Conservation (phyloP, 164 flowering plant species). For the Stephania cephalantha region DNA sequence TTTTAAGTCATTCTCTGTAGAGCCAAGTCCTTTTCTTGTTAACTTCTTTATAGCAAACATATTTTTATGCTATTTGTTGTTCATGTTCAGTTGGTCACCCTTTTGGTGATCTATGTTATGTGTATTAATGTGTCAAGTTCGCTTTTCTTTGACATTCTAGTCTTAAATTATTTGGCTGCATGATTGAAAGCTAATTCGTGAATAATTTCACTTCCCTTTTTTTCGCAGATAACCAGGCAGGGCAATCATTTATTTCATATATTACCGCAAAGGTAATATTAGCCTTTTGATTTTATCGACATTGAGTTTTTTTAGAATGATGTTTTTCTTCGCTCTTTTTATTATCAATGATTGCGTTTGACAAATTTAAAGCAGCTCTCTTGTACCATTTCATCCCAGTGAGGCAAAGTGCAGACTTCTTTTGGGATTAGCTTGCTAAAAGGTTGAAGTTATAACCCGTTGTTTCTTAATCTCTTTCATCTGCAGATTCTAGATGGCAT, state of each 20-base stretch:
- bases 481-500: slow-evolving; percentile 79
- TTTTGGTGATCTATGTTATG: background rate
- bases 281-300: background rate
- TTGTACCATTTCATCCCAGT: background rate
- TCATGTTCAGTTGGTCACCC: background rate
- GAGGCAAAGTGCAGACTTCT: background rate
- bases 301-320: background rate
- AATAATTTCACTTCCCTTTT: slow-evolving; percentile 8
- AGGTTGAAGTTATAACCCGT: background rate
- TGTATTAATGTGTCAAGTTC: background rate
- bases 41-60: no score
- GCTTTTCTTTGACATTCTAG: background rate
- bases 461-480: background rate
- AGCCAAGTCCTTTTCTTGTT: no score
- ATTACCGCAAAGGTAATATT: slow-evolving; percentile 71
- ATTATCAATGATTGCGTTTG: background rate
- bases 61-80: background rate
- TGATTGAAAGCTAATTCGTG: background rate
- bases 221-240: slow-evolving; percentile 62
- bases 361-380: background rate
- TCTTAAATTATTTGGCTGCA: background rate
- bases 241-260: slow-evolving; percentile 68
- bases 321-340: background rate
- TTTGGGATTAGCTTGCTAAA: background rate
- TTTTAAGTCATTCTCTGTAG: no score